Evolutionary conservation across 1,284 basidiomycete species (phyloP).

Genomic region (Apiotrichum montevideense): DNA sequence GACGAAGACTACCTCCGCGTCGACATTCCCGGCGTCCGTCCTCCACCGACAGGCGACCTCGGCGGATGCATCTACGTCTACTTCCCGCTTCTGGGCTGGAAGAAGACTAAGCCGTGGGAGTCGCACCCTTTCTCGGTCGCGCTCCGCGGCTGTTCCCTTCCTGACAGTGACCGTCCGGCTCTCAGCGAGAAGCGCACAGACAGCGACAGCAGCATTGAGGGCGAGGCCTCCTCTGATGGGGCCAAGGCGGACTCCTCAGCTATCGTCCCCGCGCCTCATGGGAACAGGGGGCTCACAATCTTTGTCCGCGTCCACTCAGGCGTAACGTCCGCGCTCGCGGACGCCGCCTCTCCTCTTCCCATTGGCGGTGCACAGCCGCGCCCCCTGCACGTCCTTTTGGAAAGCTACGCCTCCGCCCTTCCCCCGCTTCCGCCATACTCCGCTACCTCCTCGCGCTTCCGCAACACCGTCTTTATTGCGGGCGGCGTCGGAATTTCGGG

Average conservation of each 20-base stretch:
- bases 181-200: background rate
- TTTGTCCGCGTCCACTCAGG: no score
- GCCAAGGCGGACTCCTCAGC: background rate
- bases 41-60: no score
- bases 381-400: background rate
- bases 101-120: conserved; percentile 20
- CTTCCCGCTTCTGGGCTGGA: background rate
- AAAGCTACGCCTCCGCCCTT: background rate
- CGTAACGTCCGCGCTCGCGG: no score
- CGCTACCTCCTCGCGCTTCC: conserved; percentile 8
- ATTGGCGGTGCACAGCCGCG: no score
- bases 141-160: no score
- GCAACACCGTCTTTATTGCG: conserved; percentile 20
- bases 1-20: background rate
- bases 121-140: conserved; percentile 33
- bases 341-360: no score
- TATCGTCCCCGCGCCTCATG: background rate
- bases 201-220: conserved; percentile 2
- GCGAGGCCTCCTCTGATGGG: background rate
- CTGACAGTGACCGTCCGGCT: no score
- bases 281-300: no score
- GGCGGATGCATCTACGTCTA: background rate
- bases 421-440: conserved; percentile 7
- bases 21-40: background rate
- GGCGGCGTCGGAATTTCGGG: conserved; percentile 32